Evolutionary conservation across 257 asterid species (phyloP).

Genomic region (Orobanche coerulescens): DNA sequence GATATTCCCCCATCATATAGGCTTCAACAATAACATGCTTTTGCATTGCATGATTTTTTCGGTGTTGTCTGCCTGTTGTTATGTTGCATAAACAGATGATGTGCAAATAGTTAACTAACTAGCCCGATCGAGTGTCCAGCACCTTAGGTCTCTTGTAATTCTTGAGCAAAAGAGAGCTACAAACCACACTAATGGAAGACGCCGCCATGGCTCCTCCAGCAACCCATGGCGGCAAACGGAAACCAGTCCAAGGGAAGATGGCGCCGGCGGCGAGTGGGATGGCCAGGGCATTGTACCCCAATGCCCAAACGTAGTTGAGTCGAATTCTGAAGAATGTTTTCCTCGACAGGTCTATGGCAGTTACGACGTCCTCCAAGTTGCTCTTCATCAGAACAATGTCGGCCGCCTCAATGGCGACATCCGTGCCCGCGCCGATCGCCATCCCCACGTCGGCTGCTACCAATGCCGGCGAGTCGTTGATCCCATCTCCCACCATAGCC

Average conservation of each 20-base stretch:
- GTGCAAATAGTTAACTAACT: too few species aligned
- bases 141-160: slow-evolving; percentile 62
- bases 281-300: slow-evolving; percentile 61
- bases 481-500: slow-evolving; percentile 92
- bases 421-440: slow-evolving; percentile 92
- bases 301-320: slow-evolving; percentile 69
- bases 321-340: slow-evolving; percentile 59
- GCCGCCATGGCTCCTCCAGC: slow-evolving; percentile 98
- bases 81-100: too few species aligned
- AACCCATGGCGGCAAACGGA: slow-evolving; percentile 85
- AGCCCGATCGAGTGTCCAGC: too few species aligned
- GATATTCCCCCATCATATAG: too few species aligned
- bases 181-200: slow-evolving; percentile 82
- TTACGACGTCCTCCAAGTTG: slow-evolving; percentile 79
- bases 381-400: slow-evolving; percentile 81
- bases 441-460: slow-evolving; percentile 83
- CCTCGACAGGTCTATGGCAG: slow-evolving; percentile 75
- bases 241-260: slow-evolving; percentile 57
- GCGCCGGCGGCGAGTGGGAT: slow-evolving; percentile 83
- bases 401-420: slow-evolving; percentile 85
- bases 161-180: slow-evolving; percentile 76
- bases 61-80: too few species aligned
- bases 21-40: too few species aligned
- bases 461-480: slow-evolving; percentile 85
- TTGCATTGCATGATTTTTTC: too few species aligned